Percentiles rank a stretch among this genome's conserved stretches.
Conservation (phyloP, 805 yeast genomes). For the Candida tammaniensis region DNA sequence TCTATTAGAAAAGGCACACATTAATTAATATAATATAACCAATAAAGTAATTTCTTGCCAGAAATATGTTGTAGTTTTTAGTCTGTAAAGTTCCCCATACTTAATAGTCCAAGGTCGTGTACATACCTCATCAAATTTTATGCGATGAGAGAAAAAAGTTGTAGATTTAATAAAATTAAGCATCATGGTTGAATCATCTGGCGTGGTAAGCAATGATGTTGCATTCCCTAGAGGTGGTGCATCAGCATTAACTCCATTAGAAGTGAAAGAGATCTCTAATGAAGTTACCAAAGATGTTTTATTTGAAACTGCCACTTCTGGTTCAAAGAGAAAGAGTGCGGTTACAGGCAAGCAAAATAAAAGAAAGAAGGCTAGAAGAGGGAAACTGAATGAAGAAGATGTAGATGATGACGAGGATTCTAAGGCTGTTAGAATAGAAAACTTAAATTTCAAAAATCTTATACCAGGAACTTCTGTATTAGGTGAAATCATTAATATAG, state of each 20-base stretch:
- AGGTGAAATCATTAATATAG: slow-evolving; percentile 69
- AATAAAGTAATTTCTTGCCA: too few relatives aligned
- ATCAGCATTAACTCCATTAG: slow-evolving; percentile 81
- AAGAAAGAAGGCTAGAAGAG: slow-evolving; percentile 21
- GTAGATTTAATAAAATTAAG: not conserved
- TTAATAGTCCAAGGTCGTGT: too few relatives aligned
- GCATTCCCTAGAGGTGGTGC: slow-evolving; percentile 97
- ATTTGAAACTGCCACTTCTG: slow-evolving; percentile 51
- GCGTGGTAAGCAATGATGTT: slow-evolving; percentile 44
- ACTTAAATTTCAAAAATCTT: slow-evolving; percentile 58
- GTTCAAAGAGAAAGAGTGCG: slow-evolving; percentile 27
- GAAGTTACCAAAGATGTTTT: slow-evolving; percentile 89
- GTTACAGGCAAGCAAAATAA: slow-evolving; percentile 23
- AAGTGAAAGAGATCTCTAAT: slow-evolving; percentile 86
- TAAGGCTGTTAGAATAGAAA: slow-evolving; percentile 52
- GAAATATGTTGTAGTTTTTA: too few relatives aligned
- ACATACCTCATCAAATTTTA: slow-evolving; percentile 1
- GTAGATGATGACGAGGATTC: slow-evolving; percentile 26
- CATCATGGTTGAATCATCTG: slow-evolving; percentile 12
- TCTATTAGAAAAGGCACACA: too few relatives aligned
- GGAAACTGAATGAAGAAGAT: slow-evolving; percentile 12
- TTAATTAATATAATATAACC: too few relatives aligned
- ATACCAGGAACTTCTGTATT: slow-evolving; percentile 71
- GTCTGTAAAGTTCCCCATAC: too few relatives aligned
- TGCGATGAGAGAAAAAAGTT: slow-evolving; percentile 5